Conservation (phyloP, 129 eudicot species). For the Tanacetum coccineum region DNA sequence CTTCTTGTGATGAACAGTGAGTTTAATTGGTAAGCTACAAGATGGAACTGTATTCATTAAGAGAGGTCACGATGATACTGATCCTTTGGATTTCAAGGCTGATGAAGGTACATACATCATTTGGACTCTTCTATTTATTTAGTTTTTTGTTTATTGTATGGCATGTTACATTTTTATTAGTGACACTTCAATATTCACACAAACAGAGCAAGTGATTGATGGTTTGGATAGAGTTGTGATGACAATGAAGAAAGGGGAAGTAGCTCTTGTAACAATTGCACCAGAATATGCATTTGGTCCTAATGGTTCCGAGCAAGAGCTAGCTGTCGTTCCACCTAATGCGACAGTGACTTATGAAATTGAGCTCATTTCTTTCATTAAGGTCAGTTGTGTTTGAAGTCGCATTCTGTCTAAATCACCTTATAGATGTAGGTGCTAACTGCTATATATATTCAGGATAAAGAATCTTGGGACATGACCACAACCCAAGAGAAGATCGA, state of each 20-base stretch:
- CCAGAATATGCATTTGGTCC: constrained; percentile 91
- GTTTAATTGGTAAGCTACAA: constrained; percentile 68
- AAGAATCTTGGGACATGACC: constrained; percentile 98
- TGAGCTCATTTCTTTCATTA: constrained; percentile 81
- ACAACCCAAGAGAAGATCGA: constrained; percentile 77
- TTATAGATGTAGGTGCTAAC: neutral
- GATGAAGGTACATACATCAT: constrained; percentile 56
- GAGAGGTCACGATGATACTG: constrained; percentile 63
- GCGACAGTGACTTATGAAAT: constrained; percentile 72
- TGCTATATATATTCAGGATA: constrained; percentile 48
- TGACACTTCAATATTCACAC: neutral
- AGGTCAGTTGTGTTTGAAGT: constrained; percentile 36
- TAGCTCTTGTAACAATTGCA: constrained; percentile 58
- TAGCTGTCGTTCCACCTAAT: constrained; percentile 77
- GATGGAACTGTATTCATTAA: constrained; percentile 70
- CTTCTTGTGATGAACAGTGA: constrained; percentile 41
- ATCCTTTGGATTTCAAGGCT: constrained; percentile 69
- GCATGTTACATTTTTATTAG: neutral
- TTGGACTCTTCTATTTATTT: neutral
- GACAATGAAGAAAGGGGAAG: constrained; percentile 96
- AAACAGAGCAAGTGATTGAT: constrained; percentile 89
- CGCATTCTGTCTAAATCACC: neutral
- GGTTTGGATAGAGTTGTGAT: constrained; percentile 78
- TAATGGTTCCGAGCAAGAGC: constrained; percentile 65
- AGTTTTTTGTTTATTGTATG: neutral